Base-by-base conservation (phyloP, 352 stramenopile genomes). In the Elongisporangium senticosum region DNA sequence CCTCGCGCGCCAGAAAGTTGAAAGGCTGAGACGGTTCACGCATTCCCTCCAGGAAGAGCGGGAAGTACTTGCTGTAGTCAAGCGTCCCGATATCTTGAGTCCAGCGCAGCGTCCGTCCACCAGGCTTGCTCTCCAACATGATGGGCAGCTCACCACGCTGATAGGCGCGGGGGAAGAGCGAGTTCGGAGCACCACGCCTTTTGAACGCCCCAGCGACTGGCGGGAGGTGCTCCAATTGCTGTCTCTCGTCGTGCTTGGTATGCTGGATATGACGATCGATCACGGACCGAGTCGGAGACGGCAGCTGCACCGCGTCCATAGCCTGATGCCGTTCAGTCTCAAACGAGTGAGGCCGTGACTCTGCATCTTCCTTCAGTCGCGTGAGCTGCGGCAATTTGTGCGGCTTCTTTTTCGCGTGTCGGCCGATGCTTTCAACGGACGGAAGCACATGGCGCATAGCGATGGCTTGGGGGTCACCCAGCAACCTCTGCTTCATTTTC, bases 21-120 rank as follows among this genome's bases (percentile, higher is more conserved):
- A 87, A 96, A 33, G 69, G 89, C 51, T 83, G 80, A 26, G 69
- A 54, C 15, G 73, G 72, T 62, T 96, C 90, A 14, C 86, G 80
- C 56, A 98, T 82, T 19, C 92, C 91, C 40, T 97, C 87, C 39
- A 98, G 77, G 64, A 98, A 98, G 17, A 97, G 69, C 26, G 92
- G 92, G 15, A 98, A 79, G 64, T 96, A 89, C 59, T 90, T 89
- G 39, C 68, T 53, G 57, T 92, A 96, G 70, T 96, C 87, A 49
- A 96, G 66, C 52, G 69, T 70, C 49, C 70, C 68, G 28, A 93
- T 66, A 49, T 82, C 66, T 26, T 83, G 56, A 5, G 68, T 87
- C 78, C 77, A 90, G 2, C 74, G 73, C 5, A 89, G 57, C 20
- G 71, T 79, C 43, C 86, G 81, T 39, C 75, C 79, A 4, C 77